phyloP scores from a whole-genome alignment of 1,284 basidiomycete genomes.

The Puccinia coronata region DNA sequence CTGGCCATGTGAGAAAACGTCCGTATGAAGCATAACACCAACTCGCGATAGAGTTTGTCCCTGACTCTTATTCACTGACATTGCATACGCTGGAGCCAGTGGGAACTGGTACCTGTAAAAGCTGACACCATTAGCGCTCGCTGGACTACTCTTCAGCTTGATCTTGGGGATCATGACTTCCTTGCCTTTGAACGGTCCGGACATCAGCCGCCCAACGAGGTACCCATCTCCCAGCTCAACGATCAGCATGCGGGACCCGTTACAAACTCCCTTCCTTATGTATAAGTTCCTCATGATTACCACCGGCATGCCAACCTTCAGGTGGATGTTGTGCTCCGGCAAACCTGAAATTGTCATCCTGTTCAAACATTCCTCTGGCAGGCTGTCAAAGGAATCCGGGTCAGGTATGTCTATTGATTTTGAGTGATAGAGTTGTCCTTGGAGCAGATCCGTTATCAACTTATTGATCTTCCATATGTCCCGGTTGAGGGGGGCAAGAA shows the following conservation, averaged over 20 bases:
- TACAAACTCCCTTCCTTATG: background rate
- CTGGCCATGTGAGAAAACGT: slow-evolving; percentile 9
- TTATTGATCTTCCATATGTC: background rate
- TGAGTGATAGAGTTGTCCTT: background rate
- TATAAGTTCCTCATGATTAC: background rate
- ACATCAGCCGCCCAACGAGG: background rate
- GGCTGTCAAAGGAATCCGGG: background rate
- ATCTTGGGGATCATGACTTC: background rate
- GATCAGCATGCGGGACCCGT: background rate
- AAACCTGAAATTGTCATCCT: background rate
- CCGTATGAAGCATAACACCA: background rate
- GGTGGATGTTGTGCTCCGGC: background rate
- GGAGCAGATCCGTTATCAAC: background rate
- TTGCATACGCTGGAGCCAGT: background rate
- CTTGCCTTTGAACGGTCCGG: background rate
- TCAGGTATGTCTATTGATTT: background rate
- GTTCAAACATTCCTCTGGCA: slow-evolving; percentile 9
- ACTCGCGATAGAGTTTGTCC: background rate
- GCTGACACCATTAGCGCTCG: background rate
- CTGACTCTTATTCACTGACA: background rate
- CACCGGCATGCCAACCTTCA: background rate
- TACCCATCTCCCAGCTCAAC: background rate
- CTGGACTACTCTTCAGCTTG: background rate
- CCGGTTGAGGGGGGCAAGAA: background rate
- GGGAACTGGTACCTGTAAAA: background rate